Conservation (phyloP, 257 asterid genomes). For the Hygrophila difformis region DNA sequence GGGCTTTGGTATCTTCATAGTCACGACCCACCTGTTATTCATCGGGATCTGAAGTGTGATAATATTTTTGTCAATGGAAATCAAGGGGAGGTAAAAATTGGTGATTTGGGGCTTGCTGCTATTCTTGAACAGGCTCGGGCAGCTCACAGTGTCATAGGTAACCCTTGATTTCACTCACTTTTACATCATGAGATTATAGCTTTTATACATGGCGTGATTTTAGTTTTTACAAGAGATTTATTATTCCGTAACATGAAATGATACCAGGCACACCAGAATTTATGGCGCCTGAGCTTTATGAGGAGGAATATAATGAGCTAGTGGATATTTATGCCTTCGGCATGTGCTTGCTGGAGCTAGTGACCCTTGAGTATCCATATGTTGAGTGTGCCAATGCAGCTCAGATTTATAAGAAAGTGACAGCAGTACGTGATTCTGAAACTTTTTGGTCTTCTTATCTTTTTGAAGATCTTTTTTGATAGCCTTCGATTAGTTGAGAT, state of each 20-base stretch:
- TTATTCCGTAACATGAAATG: neutral
- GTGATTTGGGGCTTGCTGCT: conserved; percentile 47
- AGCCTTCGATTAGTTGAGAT: neutral
- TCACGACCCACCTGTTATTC: conserved; percentile 89
- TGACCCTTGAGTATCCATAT: conserved; percentile 56
- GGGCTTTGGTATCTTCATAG: conserved; percentile 83
- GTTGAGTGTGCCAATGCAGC: conserved; percentile 53
- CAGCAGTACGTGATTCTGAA: conserved; percentile 27
- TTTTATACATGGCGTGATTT: neutral
- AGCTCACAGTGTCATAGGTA: conserved; percentile 60
- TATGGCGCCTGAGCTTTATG: conserved; percentile 60
- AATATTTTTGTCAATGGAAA: conserved; percentile 45
- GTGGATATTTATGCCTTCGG: conserved; percentile 53
- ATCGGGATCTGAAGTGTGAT: conserved; percentile 89
- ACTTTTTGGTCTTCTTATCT: neutral
- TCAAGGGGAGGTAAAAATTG: conserved; percentile 48
- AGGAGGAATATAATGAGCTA: conserved; percentile 49
- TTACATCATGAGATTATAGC: too few species aligned
- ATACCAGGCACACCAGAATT: conserved; percentile 45
- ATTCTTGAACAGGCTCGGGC: conserved; percentile 61
- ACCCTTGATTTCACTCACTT: conserved; percentile 9
- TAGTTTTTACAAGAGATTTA: conserved; percentile 2
- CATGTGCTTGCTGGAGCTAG: conserved; percentile 54
- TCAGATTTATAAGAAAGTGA: conserved; percentile 51
- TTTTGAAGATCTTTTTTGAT: neutral